Conservation (phyloP, 148 eudicot species). For the Euryodendron excelsum region DNA sequence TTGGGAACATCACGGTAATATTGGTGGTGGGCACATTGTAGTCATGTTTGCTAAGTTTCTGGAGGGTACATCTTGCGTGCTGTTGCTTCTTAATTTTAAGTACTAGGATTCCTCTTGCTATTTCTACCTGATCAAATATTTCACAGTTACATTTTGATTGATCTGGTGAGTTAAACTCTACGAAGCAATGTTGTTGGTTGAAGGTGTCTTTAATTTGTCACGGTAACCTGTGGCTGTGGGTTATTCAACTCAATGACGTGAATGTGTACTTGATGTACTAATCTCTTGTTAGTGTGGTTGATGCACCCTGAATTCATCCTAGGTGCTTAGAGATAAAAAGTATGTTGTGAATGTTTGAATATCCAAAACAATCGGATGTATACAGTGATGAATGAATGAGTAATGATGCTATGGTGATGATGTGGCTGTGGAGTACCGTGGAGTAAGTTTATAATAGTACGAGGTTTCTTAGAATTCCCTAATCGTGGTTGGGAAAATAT, state of each 20-base stretch:
- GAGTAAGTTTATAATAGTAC: too few relatives aligned
- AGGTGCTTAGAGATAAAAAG: not conserved
- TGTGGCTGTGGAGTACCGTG: not conserved
- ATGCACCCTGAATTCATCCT: not conserved
- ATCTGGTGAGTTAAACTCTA: not conserved
- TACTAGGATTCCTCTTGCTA: too few relatives aligned
- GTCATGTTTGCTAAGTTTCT: not conserved
- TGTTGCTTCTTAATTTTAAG: too few relatives aligned
- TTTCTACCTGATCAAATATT: not conserved
- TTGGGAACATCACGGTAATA: not conserved
- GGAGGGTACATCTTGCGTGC: not conserved
- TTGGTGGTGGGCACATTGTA: not conserved
- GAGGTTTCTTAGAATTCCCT: not conserved
- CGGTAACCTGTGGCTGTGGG: conserved; percentile 3
- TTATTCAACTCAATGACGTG: not conserved
- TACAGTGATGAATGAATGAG: not conserved
- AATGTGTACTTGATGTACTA: not conserved
- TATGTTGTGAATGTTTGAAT: not conserved
- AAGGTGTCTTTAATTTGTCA: not conserved
- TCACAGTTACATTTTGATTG: not conserved
- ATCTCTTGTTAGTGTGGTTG: not conserved
- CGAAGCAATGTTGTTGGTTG: not conserved
- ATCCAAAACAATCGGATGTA: not conserved
- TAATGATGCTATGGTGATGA: not conserved
- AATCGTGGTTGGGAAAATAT: not conserved